Conservation (phyloP, 1,284 basidiomycete species). For the Cryptococcus depauperatus region DNA sequence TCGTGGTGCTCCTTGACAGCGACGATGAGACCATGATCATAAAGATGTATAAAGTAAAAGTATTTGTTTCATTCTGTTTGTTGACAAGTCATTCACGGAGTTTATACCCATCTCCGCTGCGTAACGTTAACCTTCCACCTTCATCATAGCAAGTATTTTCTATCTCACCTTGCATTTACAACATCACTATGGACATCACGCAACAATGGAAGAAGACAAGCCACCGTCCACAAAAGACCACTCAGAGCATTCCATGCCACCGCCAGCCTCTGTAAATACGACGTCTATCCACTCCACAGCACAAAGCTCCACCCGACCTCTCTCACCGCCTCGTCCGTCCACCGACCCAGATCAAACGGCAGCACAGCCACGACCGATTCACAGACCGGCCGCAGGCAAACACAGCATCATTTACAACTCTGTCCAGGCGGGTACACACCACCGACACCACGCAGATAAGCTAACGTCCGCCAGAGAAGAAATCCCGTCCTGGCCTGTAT, state of each 20-base stretch:
- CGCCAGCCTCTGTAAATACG: too few relatives aligned
- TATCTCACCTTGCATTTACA: not conserved
- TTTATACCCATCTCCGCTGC: not conserved
- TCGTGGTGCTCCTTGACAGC: not conserved
- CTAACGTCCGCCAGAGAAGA: constrained; percentile 57
- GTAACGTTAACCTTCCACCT: not conserved
- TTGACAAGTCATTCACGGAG: not conserved
- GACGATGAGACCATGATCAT: not conserved
- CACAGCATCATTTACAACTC: constrained; percentile 62
- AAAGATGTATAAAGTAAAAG: not conserved
- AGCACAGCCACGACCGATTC: constrained; percentile 13
- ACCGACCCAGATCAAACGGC: too few relatives aligned
- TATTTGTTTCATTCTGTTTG: not conserved
- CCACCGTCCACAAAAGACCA: too few relatives aligned
- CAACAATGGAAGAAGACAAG: too few relatives aligned
- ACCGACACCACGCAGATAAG: too few relatives aligned
- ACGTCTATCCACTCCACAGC: too few relatives aligned
- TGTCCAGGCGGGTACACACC: constrained; percentile 50
- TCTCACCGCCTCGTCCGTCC: too few relatives aligned
- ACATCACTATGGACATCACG: not conserved
- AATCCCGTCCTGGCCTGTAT: constrained; percentile 83
- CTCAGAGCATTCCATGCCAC: too few relatives aligned
- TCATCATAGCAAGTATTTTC: not conserved
- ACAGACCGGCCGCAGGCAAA: constrained; percentile 32
- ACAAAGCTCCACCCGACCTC: too few relatives aligned